Evolutionary conservation across 1,284 basidiomycete genomes (phyloP).

Genomic region (Trichosporon inkin): DNA sequence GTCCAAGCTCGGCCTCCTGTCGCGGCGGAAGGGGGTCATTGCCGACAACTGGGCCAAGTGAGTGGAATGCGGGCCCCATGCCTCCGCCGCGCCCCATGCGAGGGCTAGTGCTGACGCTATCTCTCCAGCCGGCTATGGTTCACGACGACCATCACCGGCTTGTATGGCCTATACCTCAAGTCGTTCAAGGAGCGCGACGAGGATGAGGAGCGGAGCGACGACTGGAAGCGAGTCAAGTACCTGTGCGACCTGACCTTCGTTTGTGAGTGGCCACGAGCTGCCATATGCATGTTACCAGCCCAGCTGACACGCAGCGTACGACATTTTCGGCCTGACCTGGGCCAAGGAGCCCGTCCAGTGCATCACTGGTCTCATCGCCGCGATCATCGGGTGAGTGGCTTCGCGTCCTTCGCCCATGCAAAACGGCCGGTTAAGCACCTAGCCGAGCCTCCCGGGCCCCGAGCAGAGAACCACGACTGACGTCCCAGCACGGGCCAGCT

Average conservation of each 20-base stretch:
- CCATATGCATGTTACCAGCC: slow-evolving; percentile 2
- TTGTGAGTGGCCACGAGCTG: slow-evolving; percentile 36
- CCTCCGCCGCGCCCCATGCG: not conserved
- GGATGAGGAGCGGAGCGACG: slow-evolving; percentile 24
- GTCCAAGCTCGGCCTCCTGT: slow-evolving; percentile 37
- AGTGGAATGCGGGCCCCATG: slow-evolving; percentile 16
- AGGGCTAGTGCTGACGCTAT: slow-evolving; percentile 7
- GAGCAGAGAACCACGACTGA: slow-evolving; percentile 1
- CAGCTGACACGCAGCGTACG: slow-evolving; percentile 32
- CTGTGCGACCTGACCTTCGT: slow-evolving; percentile 44
- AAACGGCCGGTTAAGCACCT: not conserved
- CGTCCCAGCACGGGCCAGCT: slow-evolving; percentile 52
- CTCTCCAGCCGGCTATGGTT: slow-evolving; percentile 43
- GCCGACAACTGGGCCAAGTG: slow-evolving; percentile 44
- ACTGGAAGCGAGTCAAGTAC: slow-evolving; percentile 40
- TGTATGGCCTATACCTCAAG: slow-evolving; percentile 36
- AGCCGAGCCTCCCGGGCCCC: slow-evolving; percentile 1
- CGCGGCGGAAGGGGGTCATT: slow-evolving; percentile 23
- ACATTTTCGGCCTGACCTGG: slow-evolving; percentile 39
- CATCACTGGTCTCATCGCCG: slow-evolving; percentile 34
- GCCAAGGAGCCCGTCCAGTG: slow-evolving; percentile 45
- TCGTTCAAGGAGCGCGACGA: slow-evolving; percentile 10
- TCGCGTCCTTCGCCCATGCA: too few species aligned
- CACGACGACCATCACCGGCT: slow-evolving; percentile 36
- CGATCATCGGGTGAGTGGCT: slow-evolving; percentile 39